These are phyloP conservation scores for Porodaedalea pini DNA, from an alignment of 1,284 basidiomycete genomes.

Conservation along the genomic window DNA sequence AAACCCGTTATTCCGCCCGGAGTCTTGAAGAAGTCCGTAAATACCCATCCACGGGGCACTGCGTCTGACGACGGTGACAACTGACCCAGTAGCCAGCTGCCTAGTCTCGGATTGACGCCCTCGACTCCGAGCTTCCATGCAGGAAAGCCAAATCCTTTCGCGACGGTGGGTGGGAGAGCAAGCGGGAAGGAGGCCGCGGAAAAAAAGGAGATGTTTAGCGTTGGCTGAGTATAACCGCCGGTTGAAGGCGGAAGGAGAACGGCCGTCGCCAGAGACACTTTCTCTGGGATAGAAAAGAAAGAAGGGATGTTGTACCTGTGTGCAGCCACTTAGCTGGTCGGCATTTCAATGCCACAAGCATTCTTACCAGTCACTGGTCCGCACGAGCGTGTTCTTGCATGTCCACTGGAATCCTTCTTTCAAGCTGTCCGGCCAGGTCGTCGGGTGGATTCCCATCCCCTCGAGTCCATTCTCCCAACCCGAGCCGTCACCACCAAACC, in stretches of 20 bases:
- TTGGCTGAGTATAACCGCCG: constrained; percentile 37
- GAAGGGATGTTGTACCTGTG: constrained; percentile 73
- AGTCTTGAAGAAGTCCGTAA: constrained; percentile 67
- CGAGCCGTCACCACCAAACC: constrained; percentile 67
- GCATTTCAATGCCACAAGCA: neutral
- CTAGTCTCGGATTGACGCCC: constrained; percentile 76
- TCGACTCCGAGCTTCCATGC: constrained; percentile 69
- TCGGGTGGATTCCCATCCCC: constrained; percentile 79
- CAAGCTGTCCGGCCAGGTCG: constrained; percentile 74
- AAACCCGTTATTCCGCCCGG: constrained; percentile 58
- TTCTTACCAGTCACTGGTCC: constrained; percentile 76
- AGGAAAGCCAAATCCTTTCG: constrained; percentile 80
- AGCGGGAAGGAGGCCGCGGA: constrained; percentile 81
- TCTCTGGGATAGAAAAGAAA: constrained; percentile 77
- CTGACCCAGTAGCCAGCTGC: constrained; percentile 61
- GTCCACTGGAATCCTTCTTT: constrained; percentile 73
- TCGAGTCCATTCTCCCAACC: constrained; percentile 64
- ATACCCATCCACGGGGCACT: constrained; percentile 60
- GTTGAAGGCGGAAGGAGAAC: constrained; percentile 46
- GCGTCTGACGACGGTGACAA: constrained; percentile 27
- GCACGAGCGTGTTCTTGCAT: constrained; percentile 61
- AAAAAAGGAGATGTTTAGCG: constrained; percentile 68
- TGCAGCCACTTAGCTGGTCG: constrained; percentile 7
- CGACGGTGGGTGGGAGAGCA: constrained; percentile 68
- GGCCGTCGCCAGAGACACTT: constrained; percentile 53